These are phyloP conservation scores for Leccinum fallax DNA, from an alignment of 1,284 basidiomycete species.

Conservation along the genomic window DNA sequence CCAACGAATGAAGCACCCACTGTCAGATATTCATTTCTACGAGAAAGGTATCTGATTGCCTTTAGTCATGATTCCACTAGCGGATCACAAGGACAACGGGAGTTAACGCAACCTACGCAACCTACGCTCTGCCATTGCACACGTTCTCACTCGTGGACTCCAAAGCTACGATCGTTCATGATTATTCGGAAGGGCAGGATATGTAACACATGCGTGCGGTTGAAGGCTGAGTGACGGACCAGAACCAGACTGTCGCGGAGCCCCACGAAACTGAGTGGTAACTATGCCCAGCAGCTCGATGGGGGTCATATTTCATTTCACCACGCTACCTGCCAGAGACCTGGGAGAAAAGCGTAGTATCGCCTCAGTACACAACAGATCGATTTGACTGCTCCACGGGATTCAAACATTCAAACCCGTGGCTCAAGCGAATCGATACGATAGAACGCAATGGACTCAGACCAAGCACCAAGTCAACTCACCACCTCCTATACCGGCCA, in stretches of 20 bases:
- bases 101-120: too few relatives aligned
- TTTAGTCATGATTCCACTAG: too few relatives aligned
- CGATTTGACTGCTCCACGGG: not conserved
- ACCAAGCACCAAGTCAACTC: constrained; percentile 16
- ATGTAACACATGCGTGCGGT: too few relatives aligned
- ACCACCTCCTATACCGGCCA: constrained; percentile 52
- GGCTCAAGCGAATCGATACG: not conserved
- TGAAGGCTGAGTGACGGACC: constrained; percentile 1
- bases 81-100: too few relatives aligned
- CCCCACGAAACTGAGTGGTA: constrained; percentile 8
- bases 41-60: too few relatives aligned
- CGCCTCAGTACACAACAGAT: constrained; percentile 12
- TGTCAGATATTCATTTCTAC: too few relatives aligned
- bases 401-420: not conserved
- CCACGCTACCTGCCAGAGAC: constrained; percentile 27
- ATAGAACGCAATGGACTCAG: not conserved
- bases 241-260: constrained; percentile 1
- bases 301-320: constrained; percentile 18
- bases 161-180: too few relatives aligned
- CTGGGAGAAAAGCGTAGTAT: not conserved
- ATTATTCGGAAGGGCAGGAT: too few relatives aligned
- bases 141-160: too few relatives aligned
- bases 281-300: constrained; percentile 19
- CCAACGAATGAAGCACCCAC: too few relatives aligned
- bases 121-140: too few relatives aligned